Evolutionary conservation across 768 basidiomycete genomes (phyloP).

Genomic region (Podaxis sp.): DNA sequence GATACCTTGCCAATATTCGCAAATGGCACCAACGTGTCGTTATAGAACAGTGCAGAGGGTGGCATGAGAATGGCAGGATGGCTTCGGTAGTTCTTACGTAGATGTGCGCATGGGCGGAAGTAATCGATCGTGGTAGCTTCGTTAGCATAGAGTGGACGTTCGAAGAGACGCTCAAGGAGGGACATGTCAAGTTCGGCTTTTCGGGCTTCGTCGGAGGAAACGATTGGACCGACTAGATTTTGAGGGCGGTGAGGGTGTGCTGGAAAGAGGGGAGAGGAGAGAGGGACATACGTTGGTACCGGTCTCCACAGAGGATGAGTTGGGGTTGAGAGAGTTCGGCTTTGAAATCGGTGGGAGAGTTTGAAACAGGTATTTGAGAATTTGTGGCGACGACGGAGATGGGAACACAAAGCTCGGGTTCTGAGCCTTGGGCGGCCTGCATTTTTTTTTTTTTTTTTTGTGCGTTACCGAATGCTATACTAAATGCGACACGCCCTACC

Average conservation of each 20-base stretch:
- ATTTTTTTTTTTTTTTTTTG: too few relatives aligned
- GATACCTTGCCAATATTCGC: constrained; percentile 36
- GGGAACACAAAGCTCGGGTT: constrained; percentile 45
- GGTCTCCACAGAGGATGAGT: constrained; percentile 47
- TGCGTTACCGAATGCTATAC: not conserved
- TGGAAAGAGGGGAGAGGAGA: not conserved
- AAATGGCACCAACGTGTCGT: constrained; percentile 41
- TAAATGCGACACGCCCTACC: constrained; percentile 18
- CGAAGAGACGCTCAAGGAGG: constrained; percentile 43
- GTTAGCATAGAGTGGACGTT: constrained; percentile 34
- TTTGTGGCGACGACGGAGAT: constrained; percentile 41
- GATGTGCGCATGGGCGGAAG: constrained; percentile 3
- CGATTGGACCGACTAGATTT: constrained; percentile 41
- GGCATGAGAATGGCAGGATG: constrained; percentile 52
- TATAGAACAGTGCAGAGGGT: constrained; percentile 49
- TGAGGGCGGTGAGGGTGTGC: not conserved
- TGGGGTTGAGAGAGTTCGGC: constrained; percentile 27
- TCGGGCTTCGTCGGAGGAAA: constrained; percentile 40
- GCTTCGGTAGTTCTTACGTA: constrained; percentile 40
- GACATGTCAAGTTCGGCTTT: constrained; percentile 43
- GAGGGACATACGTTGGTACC: constrained; percentile 39
- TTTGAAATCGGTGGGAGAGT: constrained; percentile 7
- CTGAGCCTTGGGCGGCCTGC: constrained; percentile 50
- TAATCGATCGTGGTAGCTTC: constrained; percentile 2
- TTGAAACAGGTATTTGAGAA: not conserved